Conservation (phyloP, 1,139 yeast genomes). For the Yamadazyma jaroonii region DNA sequence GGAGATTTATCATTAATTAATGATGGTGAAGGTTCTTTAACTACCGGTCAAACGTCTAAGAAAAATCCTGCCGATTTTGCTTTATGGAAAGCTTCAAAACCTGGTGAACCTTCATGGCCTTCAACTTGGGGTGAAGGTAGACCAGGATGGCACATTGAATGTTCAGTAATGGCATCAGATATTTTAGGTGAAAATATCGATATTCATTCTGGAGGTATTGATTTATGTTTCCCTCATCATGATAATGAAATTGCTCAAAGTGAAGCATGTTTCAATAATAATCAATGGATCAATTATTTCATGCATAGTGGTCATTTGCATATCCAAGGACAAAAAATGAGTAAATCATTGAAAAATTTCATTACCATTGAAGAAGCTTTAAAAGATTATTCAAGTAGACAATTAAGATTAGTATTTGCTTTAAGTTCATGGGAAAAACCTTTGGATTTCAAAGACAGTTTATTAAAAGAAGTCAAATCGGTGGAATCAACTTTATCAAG, state of each 20-base stretch:
- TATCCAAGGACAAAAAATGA: slow-evolving; percentile 98
- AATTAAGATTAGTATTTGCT: slow-evolving; percentile 86
- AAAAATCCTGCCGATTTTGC: slow-evolving; percentile 86
- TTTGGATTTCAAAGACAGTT: slow-evolving; percentile 82
- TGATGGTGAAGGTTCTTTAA: slow-evolving; percentile 93
- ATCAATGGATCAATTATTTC: slow-evolving; percentile 96
- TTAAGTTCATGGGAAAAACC: slow-evolving; percentile 91
- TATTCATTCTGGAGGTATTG: slow-evolving; percentile 96
- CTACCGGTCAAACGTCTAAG: slow-evolving; percentile 53
- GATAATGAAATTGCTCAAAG: slow-evolving; percentile 97
- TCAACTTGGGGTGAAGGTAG: slow-evolving; percentile 98
- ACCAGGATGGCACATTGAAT: slow-evolving; percentile 99
- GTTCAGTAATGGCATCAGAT: slow-evolving; percentile 98
- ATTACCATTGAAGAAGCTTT: slow-evolving; percentile 93
- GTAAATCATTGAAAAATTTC: slow-evolving; percentile 89
- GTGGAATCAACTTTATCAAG: slow-evolving; percentile 73
- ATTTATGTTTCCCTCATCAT: slow-evolving; percentile 98
- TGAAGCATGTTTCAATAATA: slow-evolving; percentile 85
- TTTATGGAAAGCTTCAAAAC: slow-evolving; percentile 92
- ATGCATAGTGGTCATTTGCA: slow-evolving; percentile 96
- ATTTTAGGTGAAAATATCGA: slow-evolving; percentile 81
- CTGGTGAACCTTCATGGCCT: slow-evolving; percentile 96
- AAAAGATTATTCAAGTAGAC: slow-evolving; percentile 66
- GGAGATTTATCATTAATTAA: slow-evolving; percentile 82
- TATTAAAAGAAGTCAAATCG: slow-evolving; percentile 73